Base-by-base conservation (phyloP, 768 basidiomycete species). In the Pleurotus tuoliensis region DNA sequence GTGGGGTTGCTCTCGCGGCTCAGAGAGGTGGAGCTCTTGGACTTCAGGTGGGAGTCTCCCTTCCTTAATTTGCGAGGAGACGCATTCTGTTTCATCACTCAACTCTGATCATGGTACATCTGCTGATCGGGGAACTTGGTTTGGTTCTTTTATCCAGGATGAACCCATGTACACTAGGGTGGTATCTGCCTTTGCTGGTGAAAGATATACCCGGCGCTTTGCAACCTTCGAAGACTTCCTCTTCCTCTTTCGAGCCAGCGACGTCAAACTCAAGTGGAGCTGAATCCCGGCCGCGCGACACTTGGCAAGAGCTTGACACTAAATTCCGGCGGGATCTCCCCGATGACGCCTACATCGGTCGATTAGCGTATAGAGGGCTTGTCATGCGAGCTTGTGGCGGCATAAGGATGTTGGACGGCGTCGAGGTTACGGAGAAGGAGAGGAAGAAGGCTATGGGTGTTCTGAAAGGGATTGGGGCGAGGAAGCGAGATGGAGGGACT, bases 151-250 rank as follows among this genome's bases (percentile, higher is more conserved):
- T 34, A 34, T 34, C 30, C 30, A 81, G 80, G 68, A 97, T 98
- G 94, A 99, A 99, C 67, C 95, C 97, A 54, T 93, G 90, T 62
- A 98, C 95, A 16, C 84, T 98, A 9, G 92, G 92, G 5, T 96
- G 93, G 89, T 98, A 99, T 71, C 79, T 97, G 34, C 94, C 97
- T 20, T 73, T 98, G 57, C 78, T 94, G 51, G 84, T 90, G 57
- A 77, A 81, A 62, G 84, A 86, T 63, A 75, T 82, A 52, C 82
- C 82, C 62, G 86, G 84, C 8, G 87, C 82, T 57, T 68, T 87
- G 63, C 84, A 87, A 64, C 84, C 86, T 30, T 83, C 82, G 30
- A 34, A 8, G 30, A 34, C 30, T 34, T 34, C 30, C 30, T 30
- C 48, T 13, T 30, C 48, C 48, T n/a, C 25, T n/a, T n/a, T 30